These are phyloP conservation scores for Pontederia crassipes DNA, from an alignment of 176 grass and related monocot genomes.

Conservation along the genomic window DNA sequence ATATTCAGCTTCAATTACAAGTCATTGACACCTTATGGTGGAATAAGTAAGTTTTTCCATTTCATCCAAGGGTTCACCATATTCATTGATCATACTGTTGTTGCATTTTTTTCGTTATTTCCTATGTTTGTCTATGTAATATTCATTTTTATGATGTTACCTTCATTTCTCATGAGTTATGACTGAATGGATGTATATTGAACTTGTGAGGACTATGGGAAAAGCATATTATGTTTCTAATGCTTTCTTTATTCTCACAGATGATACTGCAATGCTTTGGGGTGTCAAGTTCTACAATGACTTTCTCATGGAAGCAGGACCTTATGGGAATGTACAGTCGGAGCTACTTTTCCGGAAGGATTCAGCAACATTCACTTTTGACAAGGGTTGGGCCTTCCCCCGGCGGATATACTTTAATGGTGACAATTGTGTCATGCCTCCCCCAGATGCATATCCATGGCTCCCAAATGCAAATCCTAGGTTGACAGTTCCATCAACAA, in stretches of 20 bases:
- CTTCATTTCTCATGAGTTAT: too few species aligned
- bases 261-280: slow-evolving; percentile 18
- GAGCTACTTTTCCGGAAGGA: slow-evolving; percentile 12
- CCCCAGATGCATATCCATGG: slow-evolving; percentile 12
- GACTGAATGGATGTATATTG: too few species aligned
- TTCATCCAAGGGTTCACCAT: background rate
- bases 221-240: background rate
- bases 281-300: slow-evolving; percentile 17
- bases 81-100: too few species aligned
- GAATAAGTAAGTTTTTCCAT: slow-evolving; percentile 6
- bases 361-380: slow-evolving; percentile 7
- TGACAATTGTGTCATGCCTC: slow-evolving; percentile 13
- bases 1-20: slow-evolving; percentile 16
- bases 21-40: slow-evolving; percentile 8
- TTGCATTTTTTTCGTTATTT: too few species aligned
- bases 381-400: slow-evolving; percentile 10
- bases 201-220: too few species aligned
- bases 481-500: background rate
- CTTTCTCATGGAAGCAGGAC: slow-evolving; percentile 13
- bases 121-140: too few species aligned
- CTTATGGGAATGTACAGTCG: slow-evolving; percentile 14
- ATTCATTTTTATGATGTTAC: too few species aligned
- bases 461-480: background rate
- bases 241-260: background rate
- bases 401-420: slow-evolving; percentile 10